Evolutionary conservation across 768 basidiomycete species (phyloP), one percentile per base, ranked within the genome.

Genomic region (Cantharellus anzutake): DNA sequence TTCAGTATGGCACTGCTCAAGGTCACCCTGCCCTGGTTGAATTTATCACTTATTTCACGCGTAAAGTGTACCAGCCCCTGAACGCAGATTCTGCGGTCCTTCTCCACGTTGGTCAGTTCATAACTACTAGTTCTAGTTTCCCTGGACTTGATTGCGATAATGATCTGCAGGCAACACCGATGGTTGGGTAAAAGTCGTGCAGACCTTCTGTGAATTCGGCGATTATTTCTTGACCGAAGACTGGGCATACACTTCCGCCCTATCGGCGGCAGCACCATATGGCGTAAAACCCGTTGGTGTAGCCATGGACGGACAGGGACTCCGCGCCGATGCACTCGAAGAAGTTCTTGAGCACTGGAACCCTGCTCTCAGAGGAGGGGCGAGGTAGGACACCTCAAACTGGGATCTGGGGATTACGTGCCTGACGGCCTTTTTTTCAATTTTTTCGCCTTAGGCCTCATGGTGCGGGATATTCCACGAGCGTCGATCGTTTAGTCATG

Each of bases 181-280:
- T 65, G 83, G 78, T 65, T 73, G 84, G 83, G 65, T 67, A 61
- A 82, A 83, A 64, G 72, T 75, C 34, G 73, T 79, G 4, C 67
- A 68, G 34, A 80, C 83, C 20, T 70, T 93, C 5, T 79, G 78
- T 67, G 82, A 88, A 64, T 77, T 35, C 37, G 61, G 61, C 4
- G 74, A 75, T 62, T 66, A 68, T 3, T 63, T 74, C 11, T 60
- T 74, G n/a, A 69, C 71, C 14, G 73, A 75, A 60, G 86, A 86
- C 66, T 91, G 82, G 82, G 80, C 84, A 0, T 93, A 88, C 67
- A 82, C 86, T 1, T 79, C 76, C 3, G 79, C 80, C 0, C 59
- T 75, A 0, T 66, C 70, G 51, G 64, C 60, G 42, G 68, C 70
- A 57, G 62, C 69, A 64, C 73, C 73, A 38, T 61, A 68, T 60